Conservation (phyloP, 78 protist species). For the Trichosphaerium sp. region DNA sequence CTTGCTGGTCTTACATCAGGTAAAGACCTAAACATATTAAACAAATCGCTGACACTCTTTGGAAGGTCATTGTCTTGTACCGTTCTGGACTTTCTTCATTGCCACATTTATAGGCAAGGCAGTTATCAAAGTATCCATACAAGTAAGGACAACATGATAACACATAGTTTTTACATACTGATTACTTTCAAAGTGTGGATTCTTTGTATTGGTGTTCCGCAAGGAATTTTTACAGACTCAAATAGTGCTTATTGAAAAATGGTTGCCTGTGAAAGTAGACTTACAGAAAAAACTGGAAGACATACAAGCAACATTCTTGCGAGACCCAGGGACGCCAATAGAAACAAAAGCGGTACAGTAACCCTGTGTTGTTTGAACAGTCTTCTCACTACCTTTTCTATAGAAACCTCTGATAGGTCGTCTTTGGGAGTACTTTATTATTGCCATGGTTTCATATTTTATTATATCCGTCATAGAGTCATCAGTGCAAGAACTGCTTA, state of each 20-base stretch:
- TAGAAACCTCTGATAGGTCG: constrained; percentile 33
- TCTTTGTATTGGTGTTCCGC: constrained; percentile 22
- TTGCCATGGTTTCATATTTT: constrained; percentile 45
- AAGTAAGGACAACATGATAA: no score
- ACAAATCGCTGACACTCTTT: no score
- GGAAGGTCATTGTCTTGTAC: constrained; percentile 58
- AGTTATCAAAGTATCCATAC: constrained; percentile 55
- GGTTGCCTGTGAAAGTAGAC: constrained; percentile 29
- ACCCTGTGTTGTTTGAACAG: background rate
- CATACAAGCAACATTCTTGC: constrained; percentile 17
- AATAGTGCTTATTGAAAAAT: constrained; percentile 8
- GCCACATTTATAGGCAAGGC: constrained; percentile 76
- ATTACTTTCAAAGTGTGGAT: background rate
- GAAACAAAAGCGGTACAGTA: constrained; percentile 10
- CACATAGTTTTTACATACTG: background rate
- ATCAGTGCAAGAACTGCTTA: constrained; percentile 33
- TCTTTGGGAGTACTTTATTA: constrained; percentile 37
- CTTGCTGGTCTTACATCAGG: constrained; percentile 68
- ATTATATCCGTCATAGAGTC: constrained; percentile 46
- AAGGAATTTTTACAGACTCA: constrained; percentile 15
- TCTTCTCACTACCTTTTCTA: background rate
- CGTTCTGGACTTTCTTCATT: constrained; percentile 73
- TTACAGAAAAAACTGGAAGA: constrained; percentile 36
- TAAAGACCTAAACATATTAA: no score
- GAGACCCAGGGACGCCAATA: background rate